A percentile compares a stretch with the other conserved stretches of the same genome.
phyloP scores from a whole-genome alignment of 2,329 filamentous ascomycete species.

The Nothophoma quercina region DNA sequence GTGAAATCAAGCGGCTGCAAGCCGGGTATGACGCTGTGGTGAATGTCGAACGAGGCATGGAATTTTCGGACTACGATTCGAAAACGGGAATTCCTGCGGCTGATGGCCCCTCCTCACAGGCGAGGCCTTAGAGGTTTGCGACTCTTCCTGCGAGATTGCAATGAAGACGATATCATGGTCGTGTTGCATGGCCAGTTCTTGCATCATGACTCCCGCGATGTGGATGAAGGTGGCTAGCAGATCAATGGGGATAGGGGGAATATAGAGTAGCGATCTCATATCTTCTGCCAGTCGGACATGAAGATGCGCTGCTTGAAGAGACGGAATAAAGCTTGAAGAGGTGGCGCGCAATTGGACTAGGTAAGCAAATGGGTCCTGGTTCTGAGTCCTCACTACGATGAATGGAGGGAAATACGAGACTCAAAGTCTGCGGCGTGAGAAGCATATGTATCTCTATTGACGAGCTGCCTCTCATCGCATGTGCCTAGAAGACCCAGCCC shows the following conservation, averaged over 20 bases:
- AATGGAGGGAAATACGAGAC: no score
- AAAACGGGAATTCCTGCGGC: no score
- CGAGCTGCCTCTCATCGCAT: no score
- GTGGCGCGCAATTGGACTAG: background rate
- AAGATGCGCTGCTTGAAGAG: background rate
- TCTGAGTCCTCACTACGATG: no score
- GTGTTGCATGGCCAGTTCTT: background rate
- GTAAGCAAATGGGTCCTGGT: background rate
- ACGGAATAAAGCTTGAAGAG: background rate
- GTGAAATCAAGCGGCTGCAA: background rate
- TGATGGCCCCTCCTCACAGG: no score
- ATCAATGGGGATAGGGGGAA: constrained; percentile 4
- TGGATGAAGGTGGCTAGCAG: background rate
- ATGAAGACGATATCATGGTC: constrained; percentile 1
- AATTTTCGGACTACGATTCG: constrained; percentile 4
- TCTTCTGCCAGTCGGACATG: background rate
- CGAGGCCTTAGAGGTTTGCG: no score
- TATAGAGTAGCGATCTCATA: background rate
- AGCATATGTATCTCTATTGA: no score
- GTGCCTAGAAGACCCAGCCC: no score
- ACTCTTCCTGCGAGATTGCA: background rate
- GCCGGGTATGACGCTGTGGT: constrained; percentile 7
- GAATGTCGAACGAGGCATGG: constrained; percentile 9
- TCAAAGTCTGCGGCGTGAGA: no score
- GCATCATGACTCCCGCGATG: background rate